Evolutionary conservation across 139 green algal genomes (phyloP).

Genomic region (Eudorina sp.): DNA sequence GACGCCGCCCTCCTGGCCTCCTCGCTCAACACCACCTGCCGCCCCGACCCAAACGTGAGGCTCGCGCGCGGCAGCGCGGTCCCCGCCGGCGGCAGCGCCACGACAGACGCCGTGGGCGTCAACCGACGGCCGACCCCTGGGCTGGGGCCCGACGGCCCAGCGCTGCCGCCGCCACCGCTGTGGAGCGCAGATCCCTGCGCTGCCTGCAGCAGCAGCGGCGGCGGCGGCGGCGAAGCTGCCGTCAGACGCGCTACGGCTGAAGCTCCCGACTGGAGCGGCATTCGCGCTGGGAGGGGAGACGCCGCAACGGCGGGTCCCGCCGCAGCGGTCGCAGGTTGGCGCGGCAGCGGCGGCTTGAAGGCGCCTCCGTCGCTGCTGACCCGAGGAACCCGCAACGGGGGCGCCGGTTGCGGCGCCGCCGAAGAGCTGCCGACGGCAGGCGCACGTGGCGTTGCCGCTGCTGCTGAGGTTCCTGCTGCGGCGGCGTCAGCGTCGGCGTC

Average conservation of each 20-base stretch:
- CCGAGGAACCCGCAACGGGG: not conserved
- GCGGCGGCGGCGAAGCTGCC: not conserved
- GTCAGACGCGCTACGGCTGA: too few species aligned
- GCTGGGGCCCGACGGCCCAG: too few species aligned
- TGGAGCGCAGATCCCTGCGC: not conserved
- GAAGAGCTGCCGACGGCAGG: too few species aligned
- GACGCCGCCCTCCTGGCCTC: not conserved
- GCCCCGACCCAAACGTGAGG: not conserved
- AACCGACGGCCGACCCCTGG: not conserved
- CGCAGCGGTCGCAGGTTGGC: not conserved
- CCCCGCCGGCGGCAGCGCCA: constrained; percentile 6
- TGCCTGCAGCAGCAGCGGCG: not conserved
- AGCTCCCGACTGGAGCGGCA: too few species aligned
- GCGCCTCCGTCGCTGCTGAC: not conserved
- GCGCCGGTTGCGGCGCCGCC: too few species aligned
- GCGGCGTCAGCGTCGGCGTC: not conserved
- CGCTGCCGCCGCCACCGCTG: not conserved
- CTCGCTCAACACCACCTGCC: not conserved
- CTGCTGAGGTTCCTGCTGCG: not conserved
- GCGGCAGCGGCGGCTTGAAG: constrained; percentile 19
- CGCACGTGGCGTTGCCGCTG: too few species aligned
- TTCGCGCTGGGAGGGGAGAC: too few species aligned
- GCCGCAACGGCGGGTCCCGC: not conserved
- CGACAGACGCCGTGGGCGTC: not conserved
- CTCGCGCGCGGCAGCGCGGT: constrained; percentile 6